Evolutionary conservation across 2,329 filamentous ascomycete genomes (phyloP).

Genomic region (Xylaria polymorpha): DNA sequence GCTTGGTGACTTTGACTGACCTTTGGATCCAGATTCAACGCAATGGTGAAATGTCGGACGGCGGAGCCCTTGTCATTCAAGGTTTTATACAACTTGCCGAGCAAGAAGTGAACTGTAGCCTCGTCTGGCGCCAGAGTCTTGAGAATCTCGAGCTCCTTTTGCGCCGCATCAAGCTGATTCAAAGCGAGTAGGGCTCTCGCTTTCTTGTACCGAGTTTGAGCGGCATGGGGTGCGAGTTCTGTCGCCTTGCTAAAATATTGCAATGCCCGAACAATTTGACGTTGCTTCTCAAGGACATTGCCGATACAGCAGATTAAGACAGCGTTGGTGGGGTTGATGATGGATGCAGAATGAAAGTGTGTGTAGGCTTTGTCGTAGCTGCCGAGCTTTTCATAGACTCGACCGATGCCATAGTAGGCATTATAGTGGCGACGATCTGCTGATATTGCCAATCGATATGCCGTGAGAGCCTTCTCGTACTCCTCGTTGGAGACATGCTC

Average conservation of each 20-base stretch:
- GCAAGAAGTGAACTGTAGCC: constrained; percentile 93
- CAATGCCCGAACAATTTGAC: constrained; percentile 81
- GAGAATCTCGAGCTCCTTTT: constrained; percentile 85
- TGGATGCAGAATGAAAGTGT: constrained; percentile 88
- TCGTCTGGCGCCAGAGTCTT: constrained; percentile 94
- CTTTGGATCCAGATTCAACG: constrained; percentile 95
- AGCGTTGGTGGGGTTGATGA: constrained; percentile 93
- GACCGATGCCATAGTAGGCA: constrained; percentile 91
- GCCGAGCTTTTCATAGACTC: constrained; percentile 89
- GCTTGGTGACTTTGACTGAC: constrained; percentile 60
- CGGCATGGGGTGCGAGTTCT: constrained; percentile 81
- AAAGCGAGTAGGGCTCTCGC: constrained; percentile 86
- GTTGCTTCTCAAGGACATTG: constrained; percentile 87
- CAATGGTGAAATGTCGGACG: constrained; percentile 94
- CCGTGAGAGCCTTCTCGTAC: constrained; percentile 90
- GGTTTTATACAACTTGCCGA: constrained; percentile 84
- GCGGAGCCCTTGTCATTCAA: constrained; percentile 80
- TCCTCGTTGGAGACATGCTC: constrained; percentile 97
- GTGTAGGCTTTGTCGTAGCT: constrained; percentile 91
- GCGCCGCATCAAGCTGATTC: constrained; percentile 75
- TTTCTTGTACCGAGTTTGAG: constrained; percentile 92
- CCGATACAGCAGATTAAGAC: constrained; percentile 94
- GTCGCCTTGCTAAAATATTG: constrained; percentile 85
- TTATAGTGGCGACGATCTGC: constrained; percentile 94
- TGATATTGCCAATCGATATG: constrained; percentile 86